phyloP scores from a whole-genome alignment of 2,329 filamentous ascomycete species.

The Alternaria tenuissima region DNA sequence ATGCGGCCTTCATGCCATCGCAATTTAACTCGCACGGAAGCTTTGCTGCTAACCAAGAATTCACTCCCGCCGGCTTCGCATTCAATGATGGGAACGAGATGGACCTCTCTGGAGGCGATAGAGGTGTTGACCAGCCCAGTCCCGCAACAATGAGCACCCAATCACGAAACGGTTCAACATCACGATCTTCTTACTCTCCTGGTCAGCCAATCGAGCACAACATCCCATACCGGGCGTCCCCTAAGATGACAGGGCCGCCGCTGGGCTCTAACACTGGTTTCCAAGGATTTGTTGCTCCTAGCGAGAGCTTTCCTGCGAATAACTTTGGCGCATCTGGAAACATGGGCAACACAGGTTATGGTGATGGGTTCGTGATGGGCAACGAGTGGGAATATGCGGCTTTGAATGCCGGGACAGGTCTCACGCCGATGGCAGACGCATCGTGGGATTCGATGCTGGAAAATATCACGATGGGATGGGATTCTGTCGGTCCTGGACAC shows the following conservation, averaged over 20 bases:
- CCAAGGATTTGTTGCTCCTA: conserved; percentile 4
- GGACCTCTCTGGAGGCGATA: conserved; percentile 45
- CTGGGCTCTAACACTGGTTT: conserved; percentile 10
- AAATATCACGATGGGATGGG: conserved; percentile 48
- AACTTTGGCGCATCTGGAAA: conserved; percentile 12
- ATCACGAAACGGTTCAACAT: conserved; percentile 43
- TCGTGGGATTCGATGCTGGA: conserved; percentile 50
- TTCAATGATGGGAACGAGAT: conserved; percentile 44
- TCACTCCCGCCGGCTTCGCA: conserved; percentile 16
- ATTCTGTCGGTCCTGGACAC: conserved; percentile 28
- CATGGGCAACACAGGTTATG: conserved; percentile 24
- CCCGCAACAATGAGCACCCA: conserved; percentile 46
- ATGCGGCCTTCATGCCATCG: conserved; percentile 19
- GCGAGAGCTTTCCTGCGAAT: conserved; percentile 16
- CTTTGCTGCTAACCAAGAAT: conserved; percentile 12
- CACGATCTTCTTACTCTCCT: conserved; percentile 48
- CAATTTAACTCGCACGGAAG: conserved; percentile 9
- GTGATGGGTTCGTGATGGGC: conserved; percentile 32
- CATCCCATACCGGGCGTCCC: conserved; percentile 42
- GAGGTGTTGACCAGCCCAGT: conserved; percentile 38
- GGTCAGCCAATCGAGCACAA: conserved; percentile 34
- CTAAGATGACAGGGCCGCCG: conserved; percentile 18
- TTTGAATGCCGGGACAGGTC: conserved; percentile 32
- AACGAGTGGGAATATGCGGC: conserved; percentile 47
- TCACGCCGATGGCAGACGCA: conserved; percentile 46